Evolutionary conservation across 176 grass and related monocot species (phyloP).

Genomic region (Carex parvula): DNA sequence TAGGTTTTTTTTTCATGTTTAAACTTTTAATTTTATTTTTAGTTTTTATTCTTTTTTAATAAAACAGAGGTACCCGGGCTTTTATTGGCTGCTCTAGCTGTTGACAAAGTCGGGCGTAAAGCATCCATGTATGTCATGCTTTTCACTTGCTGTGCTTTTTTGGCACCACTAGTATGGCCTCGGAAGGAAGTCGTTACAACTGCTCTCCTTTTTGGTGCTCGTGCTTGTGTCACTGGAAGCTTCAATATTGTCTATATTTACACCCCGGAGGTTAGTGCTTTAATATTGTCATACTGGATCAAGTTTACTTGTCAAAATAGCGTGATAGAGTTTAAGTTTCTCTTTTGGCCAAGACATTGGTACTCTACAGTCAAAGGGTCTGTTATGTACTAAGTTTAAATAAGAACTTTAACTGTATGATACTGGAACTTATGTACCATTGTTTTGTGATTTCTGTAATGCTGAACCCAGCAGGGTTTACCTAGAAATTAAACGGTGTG

Average conservation of each 20-base stretch:
- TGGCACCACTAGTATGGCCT: constrained; percentile 47
- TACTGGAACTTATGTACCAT: not conserved
- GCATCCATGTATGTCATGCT: constrained; percentile 48
- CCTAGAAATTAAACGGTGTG: not conserved
- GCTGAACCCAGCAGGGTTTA: not conserved
- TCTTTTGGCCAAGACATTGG: not conserved
- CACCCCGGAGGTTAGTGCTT: constrained; percentile 55
- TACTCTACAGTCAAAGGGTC: not conserved
- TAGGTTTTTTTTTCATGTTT: not conserved
- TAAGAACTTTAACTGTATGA: not conserved
- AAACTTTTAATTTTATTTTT: not conserved
- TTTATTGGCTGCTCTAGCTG: constrained; percentile 46
- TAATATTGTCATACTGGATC: not conserved
- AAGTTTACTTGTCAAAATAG: constrained; percentile 1
- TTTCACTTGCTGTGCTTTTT: constrained; percentile 40
- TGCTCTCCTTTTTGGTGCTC: constrained; percentile 58
- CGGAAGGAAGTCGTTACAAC: constrained; percentile 48
- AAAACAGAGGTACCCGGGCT: constrained; percentile 61
- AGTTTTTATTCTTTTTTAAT: not conserved
- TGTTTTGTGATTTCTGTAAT: not conserved
- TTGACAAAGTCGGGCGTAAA: constrained; percentile 68
- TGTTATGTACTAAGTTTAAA: not conserved
- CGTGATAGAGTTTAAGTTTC: not conserved
- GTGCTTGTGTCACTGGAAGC: constrained; percentile 43
- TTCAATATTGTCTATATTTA: constrained; percentile 49